Conservation (phyloP, 192 early-diverging fungal species). For the Thoreauomyces humboldtii region DNA sequence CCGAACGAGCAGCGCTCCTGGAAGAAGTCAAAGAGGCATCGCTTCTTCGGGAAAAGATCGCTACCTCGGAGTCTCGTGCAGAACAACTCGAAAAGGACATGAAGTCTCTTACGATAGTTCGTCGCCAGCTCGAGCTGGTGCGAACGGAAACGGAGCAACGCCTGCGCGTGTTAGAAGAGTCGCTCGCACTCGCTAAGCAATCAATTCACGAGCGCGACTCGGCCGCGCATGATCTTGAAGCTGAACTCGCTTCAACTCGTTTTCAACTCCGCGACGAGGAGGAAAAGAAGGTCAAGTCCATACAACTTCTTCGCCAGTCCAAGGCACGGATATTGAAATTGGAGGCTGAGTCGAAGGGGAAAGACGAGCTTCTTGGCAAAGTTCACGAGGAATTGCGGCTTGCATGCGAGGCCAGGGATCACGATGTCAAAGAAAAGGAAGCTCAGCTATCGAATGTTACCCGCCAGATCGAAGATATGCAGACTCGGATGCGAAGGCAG, state of each 20-base stretch:
- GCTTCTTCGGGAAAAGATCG: background rate
- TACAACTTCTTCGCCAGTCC: slow-evolving; percentile 54
- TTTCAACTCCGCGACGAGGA: slow-evolving; percentile 44
- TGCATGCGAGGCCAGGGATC: slow-evolving; percentile 8
- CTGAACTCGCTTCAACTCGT: slow-evolving; percentile 5
- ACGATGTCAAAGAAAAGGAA: slow-evolving; percentile 38
- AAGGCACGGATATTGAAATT: slow-evolving; percentile 53
- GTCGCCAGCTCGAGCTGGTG: slow-evolving; percentile 4
- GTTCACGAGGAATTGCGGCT: slow-evolving; percentile 29
- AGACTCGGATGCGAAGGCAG: slow-evolving; percentile 31
- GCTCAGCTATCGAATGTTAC: slow-evolving; percentile 37
- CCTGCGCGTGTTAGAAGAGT: slow-evolving; percentile 26
- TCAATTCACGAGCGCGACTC: slow-evolving; percentile 30
- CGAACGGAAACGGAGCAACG: slow-evolving; percentile 13
- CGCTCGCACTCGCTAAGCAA: slow-evolving; percentile 36
- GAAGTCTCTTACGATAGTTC: slow-evolving; percentile 6
- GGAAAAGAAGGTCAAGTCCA: slow-evolving; percentile 58
- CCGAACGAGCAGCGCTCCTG: background rate
- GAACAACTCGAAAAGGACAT: slow-evolving; percentile 22
- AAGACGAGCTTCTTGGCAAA: slow-evolving; percentile 31
- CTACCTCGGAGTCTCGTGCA: background rate
- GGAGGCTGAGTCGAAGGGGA: slow-evolving; percentile 40
- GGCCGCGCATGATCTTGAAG: background rate
- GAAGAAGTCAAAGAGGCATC: background rate
- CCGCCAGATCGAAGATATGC: slow-evolving; percentile 49